Evolutionary conservation across 1,284 basidiomycete species (phyloP).

Genomic region (Polyporus tsugae): DNA sequence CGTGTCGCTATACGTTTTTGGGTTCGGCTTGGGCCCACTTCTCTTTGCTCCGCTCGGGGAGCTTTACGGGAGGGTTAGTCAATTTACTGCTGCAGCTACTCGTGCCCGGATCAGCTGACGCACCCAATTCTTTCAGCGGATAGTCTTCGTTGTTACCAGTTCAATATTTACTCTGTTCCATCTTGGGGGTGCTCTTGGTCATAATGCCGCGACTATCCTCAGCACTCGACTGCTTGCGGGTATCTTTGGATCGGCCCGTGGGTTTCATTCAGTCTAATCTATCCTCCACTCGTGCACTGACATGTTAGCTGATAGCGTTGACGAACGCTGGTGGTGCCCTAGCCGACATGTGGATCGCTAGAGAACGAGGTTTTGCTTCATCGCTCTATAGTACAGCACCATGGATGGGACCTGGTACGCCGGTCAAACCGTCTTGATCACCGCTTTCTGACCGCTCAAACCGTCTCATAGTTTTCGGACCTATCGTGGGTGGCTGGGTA

Average conservation of each 20-base stretch:
- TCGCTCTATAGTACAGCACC: conserved; percentile 72
- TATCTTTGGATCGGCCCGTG: conserved; percentile 67
- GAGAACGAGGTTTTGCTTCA: conserved; percentile 66
- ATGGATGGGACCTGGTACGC: conserved; percentile 72
- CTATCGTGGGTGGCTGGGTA: conserved; percentile 71
- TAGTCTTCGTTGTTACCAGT: conserved; percentile 65
- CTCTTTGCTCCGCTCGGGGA: conserved; percentile 56
- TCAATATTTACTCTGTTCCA: conserved; percentile 69
- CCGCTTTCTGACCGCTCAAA: background rate
- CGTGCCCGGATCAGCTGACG: background rate
- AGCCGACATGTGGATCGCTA: conserved; percentile 65
- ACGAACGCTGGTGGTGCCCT: conserved; percentile 71
- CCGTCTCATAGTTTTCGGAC: conserved; percentile 55
- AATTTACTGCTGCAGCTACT: no score
- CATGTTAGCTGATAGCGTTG: conserved; percentile 48
- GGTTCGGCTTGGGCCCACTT: conserved; percentile 54
- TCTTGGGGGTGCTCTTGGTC: conserved; percentile 67
- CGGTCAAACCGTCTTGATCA: background rate
- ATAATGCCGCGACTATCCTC: conserved; percentile 66
- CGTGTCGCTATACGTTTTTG: conserved; percentile 67
- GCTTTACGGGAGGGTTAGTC: conserved; percentile 53
- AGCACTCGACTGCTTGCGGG: conserved; percentile 67
- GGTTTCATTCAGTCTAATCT: conserved; percentile 3
- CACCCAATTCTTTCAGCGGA: conserved; percentile 45
- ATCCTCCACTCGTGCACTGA: background rate